These are phyloP conservation scores for Talaromyces thailandensis DNA, from an alignment of 495 filamentous ascomycete genomes.

Conservation along the genomic window DNA sequence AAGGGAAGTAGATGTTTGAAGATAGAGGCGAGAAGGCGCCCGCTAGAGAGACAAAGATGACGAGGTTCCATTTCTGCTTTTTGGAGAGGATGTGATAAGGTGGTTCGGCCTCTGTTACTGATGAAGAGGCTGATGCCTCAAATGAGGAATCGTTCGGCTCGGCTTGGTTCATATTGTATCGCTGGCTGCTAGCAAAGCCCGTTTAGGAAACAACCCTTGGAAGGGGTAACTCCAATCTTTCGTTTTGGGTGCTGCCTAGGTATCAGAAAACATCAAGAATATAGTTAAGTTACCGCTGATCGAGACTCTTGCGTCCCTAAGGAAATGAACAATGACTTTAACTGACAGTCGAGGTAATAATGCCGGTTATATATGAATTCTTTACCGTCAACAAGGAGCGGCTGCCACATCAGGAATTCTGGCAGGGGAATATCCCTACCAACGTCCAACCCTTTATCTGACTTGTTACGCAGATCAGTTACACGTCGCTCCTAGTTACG, in stretches of 20 bases:
- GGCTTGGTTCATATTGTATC: not conserved
- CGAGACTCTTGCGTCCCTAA: not conserved
- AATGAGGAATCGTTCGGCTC: not conserved
- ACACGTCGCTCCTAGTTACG: not conserved
- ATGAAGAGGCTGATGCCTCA: not conserved
- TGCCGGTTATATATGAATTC: not conserved
- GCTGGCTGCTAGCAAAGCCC: not conserved
- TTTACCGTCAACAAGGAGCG: not conserved
- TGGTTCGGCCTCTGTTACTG: not conserved
- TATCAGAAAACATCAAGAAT: no score
- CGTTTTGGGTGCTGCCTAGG: no score
- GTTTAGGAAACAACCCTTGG: not conserved
- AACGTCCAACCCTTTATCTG: not conserved
- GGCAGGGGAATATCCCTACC: not conserved
- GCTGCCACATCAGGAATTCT: not conserved
- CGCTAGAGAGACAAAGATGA: slow-evolving; percentile 51
- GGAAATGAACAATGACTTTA: not conserved
- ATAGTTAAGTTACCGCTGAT: no score
- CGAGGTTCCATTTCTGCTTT: slow-evolving; percentile 47
- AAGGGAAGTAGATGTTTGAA: slow-evolving; percentile 75
- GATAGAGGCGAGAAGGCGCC: slow-evolving; percentile 55
- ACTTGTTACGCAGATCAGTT: not conserved
- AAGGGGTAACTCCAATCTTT: not conserved
- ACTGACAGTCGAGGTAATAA: not conserved
- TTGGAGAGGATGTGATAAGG: slow-evolving; percentile 50